Conservation (phyloP, 2,329 filamentous ascomycete genomes). For the Cordyceps militaris region DNA sequence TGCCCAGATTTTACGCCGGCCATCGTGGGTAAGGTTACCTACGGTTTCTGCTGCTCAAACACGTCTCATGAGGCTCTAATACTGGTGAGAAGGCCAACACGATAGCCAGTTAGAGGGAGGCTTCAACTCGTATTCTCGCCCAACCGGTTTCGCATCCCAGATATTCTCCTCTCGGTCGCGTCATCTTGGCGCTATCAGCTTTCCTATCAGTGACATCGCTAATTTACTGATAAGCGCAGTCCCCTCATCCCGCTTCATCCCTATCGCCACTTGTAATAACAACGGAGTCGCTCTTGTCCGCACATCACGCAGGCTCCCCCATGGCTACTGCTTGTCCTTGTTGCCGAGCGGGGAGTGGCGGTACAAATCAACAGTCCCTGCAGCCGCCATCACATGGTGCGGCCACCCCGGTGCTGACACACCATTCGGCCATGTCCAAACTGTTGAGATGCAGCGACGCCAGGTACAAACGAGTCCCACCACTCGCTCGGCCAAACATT, state of each 20-base stretch:
- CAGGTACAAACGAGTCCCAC: neutral
- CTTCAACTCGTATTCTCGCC: no score
- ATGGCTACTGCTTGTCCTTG: neutral
- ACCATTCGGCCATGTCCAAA: neutral
- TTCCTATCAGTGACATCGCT: no score
- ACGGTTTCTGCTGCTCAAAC: no score
- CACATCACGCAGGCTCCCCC: neutral
- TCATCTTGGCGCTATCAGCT: no score
- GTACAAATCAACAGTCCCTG: neutral
- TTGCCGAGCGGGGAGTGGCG: neutral
- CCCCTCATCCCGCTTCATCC: neutral
- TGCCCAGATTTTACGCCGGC: neutral
- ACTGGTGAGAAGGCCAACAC: no score
- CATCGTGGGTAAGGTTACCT: neutral
- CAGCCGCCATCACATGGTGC: conserved; percentile 9
- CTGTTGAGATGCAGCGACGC: neutral
- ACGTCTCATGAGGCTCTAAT: no score
- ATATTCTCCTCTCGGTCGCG: no score
- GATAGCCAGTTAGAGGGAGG: no score
- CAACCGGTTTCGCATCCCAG: no score
- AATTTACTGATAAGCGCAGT: neutral
- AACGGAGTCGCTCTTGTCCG: neutral
- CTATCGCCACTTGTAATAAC: neutral
- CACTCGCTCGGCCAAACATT: neutral
- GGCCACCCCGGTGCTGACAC: conserved; percentile 13